Conservation (phyloP, 768 basidiomycete species). For the Rhizopogon sp. region DNA sequence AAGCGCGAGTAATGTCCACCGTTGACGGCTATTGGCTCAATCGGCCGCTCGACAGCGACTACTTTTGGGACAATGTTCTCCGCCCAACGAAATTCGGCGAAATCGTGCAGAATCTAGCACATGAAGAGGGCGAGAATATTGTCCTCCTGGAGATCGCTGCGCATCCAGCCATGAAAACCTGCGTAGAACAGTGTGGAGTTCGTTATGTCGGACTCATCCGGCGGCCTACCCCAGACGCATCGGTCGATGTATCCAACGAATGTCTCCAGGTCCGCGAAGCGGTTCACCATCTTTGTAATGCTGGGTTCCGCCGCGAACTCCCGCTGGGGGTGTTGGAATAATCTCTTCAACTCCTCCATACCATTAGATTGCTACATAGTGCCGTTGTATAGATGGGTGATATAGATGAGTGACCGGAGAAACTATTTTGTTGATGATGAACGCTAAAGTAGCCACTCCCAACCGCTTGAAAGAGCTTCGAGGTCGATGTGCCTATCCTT, state of each 20-base stretch:
- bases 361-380: neutral
- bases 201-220: constrained; percentile 23
- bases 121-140: constrained; percentile 24
- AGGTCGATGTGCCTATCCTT: no score
- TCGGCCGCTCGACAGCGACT: constrained; percentile 17
- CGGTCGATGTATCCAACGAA: neutral
- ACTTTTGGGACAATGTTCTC: constrained; percentile 34
- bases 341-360: neutral
- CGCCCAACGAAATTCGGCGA: constrained; percentile 29
- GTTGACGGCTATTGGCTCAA: constrained; percentile 29
- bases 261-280: neutral
- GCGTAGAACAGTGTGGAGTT: constrained; percentile 30
- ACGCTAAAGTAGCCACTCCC: no score
- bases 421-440: neutral
- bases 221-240: constrained; percentile 20
- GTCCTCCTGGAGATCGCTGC: constrained; percentile 28
- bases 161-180: constrained; percentile 30
- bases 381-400: neutral
- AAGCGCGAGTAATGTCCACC: constrained; percentile 30
- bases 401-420: neutral
- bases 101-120: constrained; percentile 25
- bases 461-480: no score
- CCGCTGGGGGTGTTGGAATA: neutral
- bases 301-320: neutral
- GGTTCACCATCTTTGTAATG: neutral